phyloP scores from a whole-genome alignment of 1,139 yeast genomes.

The Yamadazyma atmosphaerica region DNA sequence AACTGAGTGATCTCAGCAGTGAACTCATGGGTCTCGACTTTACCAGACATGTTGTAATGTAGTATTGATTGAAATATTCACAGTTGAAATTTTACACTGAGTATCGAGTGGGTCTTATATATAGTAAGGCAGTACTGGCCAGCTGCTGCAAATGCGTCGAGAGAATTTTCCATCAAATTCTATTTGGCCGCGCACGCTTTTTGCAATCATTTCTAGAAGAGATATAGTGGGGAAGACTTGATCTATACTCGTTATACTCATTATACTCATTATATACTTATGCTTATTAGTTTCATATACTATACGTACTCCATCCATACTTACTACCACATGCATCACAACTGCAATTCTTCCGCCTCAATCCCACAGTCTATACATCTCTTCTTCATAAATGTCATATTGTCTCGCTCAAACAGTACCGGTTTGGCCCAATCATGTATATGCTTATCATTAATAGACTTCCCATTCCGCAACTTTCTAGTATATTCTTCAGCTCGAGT shows the following conservation, averaged over 20 bases:
- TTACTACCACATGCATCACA: slow-evolving; percentile 11
- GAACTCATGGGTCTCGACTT: slow-evolving; percentile 87
- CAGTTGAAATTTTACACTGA: not conserved
- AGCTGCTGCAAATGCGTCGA: slow-evolving; percentile 17
- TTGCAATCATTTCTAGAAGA: slow-evolving; percentile 2
- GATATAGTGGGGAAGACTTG: not conserved
- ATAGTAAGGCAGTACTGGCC: not conserved
- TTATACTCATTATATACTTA: too few species aligned
- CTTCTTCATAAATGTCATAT: slow-evolving; percentile 49
- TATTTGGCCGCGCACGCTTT: slow-evolving; percentile 17
- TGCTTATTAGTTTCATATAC: too few species aligned
- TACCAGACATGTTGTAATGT: slow-evolving; percentile 49
- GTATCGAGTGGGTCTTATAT: not conserved
- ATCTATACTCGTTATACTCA: too few species aligned
- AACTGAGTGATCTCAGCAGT: slow-evolving; percentile 99
- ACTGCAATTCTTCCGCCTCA: slow-evolving; percentile 65
- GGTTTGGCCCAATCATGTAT: slow-evolving; percentile 79
- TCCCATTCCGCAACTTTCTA: slow-evolving; percentile 60
- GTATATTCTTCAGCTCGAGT: slow-evolving; percentile 93
- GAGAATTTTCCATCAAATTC: slow-evolving; percentile 39
- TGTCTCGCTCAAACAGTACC: slow-evolving; percentile 35
- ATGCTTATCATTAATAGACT: slow-evolving; percentile 54
- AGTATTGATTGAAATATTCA: not conserved
- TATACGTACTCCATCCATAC: too few species aligned
- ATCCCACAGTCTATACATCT: slow-evolving; percentile 84